Percentiles rank a stretch among this genome's conserved stretches.
Conservation (phyloP, 2,329 filamentous ascomycete genomes). For the Sporothrix dimorphospora region DNA sequence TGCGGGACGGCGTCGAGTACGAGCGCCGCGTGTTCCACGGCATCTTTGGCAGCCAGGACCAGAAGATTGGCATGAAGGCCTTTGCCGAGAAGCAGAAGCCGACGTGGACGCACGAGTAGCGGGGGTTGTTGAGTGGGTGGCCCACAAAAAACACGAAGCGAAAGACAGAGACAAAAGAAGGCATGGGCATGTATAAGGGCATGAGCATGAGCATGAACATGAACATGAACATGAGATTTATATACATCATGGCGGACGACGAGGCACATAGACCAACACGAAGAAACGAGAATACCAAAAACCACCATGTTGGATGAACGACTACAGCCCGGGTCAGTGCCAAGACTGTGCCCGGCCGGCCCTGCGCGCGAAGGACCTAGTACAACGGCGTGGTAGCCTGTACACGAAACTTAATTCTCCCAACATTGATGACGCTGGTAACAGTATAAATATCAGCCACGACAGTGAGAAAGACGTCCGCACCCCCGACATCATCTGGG, state of each 20-base stretch:
- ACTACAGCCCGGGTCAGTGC: slow-evolving; percentile 29
- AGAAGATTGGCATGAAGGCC: slow-evolving; percentile 95
- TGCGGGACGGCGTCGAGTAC: slow-evolving; percentile 91
- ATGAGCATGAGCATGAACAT: background rate
- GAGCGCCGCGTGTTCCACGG: slow-evolving; percentile 92
- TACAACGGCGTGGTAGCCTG: slow-evolving; percentile 33
- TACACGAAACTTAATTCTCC: slow-evolving; percentile 25
- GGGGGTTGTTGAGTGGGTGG: background rate
- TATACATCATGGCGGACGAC: background rate
- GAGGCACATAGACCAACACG: background rate
- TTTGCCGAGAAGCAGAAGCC: slow-evolving; percentile 95
- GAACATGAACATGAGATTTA: background rate
- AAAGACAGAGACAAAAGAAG: slow-evolving; percentile 34
- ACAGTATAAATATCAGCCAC: too few species aligned
- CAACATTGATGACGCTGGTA: background rate
- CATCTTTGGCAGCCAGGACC: slow-evolving; percentile 90
- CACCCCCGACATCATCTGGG: slow-evolving; percentile 39
- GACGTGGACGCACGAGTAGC: slow-evolving; percentile 81
- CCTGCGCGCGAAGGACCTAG: slow-evolving; percentile 29
- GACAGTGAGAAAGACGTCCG: slow-evolving; percentile 26
- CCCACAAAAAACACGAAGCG: background rate
- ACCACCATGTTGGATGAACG: background rate
- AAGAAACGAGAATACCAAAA: background rate
- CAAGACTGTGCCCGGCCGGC: background rate
- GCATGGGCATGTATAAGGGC: background rate